Conservation (phyloP, 2,329 filamentous ascomycete species). For the Achaetomium macrosporum region DNA sequence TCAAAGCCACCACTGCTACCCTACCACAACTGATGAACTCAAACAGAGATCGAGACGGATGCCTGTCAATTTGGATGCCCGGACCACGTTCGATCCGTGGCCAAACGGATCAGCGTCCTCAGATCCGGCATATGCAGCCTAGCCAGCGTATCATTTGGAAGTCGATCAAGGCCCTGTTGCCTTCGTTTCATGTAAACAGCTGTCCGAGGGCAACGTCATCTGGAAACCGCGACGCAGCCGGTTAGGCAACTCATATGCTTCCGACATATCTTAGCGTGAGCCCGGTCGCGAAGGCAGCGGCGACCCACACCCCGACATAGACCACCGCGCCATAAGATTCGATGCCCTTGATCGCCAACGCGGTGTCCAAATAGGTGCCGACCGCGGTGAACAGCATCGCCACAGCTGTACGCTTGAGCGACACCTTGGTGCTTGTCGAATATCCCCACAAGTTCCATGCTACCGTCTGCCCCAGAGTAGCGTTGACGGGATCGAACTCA, state of each 20-base stretch:
- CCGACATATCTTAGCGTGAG: slow-evolving; percentile 47
- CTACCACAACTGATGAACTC: neutral
- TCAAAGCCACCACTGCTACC: slow-evolving; percentile 7
- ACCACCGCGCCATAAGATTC: slow-evolving; percentile 62
- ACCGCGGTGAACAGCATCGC: slow-evolving; percentile 52
- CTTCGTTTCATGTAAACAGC: neutral
- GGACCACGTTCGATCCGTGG: slow-evolving; percentile 8
- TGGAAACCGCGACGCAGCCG: neutral
- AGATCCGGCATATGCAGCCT: slow-evolving; percentile 8
- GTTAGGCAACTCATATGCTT: slow-evolving; percentile 36
- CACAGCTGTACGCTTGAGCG: slow-evolving; percentile 58
- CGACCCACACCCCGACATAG: slow-evolving; percentile 72
- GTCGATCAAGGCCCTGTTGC: slow-evolving; percentile 1
- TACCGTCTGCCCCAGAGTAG: slow-evolving; percentile 64
- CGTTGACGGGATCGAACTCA: slow-evolving; percentile 58
- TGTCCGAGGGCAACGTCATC: neutral
- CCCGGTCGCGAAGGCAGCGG: slow-evolving; percentile 56
- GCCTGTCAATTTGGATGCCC: slow-evolving; percentile 13
- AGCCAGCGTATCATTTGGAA: slow-evolving; percentile 4
- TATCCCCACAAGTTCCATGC: slow-evolving; percentile 68
- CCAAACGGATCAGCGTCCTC: slow-evolving; percentile 4
- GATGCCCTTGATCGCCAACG: slow-evolving; percentile 62
- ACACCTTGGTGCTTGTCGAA: slow-evolving; percentile 54
- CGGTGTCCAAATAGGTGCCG: slow-evolving; percentile 59
- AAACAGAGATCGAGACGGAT: slow-evolving; percentile 11